Percentiles rank a stretch among this genome's conserved stretches.
Conservation (phyloP, 2,329 filamentous ascomycete species). For the Cryphonectria carpinicola region DNA sequence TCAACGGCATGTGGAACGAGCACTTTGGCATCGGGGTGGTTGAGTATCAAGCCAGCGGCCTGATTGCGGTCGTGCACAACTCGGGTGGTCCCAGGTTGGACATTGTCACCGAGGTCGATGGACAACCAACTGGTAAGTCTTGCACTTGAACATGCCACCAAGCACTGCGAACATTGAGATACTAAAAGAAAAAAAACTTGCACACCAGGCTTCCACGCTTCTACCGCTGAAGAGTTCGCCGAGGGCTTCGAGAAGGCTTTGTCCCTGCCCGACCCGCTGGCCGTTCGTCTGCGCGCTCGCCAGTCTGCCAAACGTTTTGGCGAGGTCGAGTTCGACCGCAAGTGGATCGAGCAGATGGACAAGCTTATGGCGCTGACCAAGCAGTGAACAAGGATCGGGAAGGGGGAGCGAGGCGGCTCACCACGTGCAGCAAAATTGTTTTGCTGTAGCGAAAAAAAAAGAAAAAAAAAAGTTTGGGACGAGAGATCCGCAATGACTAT, state of each 20-base stretch:
- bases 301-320: conserved; percentile 83
- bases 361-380: conserved; percentile 61
- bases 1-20: conserved; percentile 99
- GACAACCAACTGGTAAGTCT: conserved; percentile 71
- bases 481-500: neutral
- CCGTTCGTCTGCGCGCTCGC: conserved; percentile 76
- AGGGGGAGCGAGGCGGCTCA: neutral
- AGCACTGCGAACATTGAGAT: neutral
- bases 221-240: conserved; percentile 78
- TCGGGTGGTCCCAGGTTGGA: conserved; percentile 92
- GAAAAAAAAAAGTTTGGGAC: too few relatives aligned
- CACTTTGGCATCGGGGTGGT: conserved; percentile 99
- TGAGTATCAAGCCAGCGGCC: conserved; percentile 93
- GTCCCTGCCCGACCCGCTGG: conserved; percentile 70
- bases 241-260: conserved; percentile 79
- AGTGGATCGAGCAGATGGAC: conserved; percentile 78
- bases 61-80: conserved; percentile 91
- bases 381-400: neutral
- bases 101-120: conserved; percentile 83
- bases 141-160: neutral
- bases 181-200: conserved; percentile 30
- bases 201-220: conserved; percentile 78
- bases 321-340: conserved; percentile 79
- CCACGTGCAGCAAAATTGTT: too few relatives aligned
- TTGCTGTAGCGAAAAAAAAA: neutral